These are phyloP conservation scores for Raphidocelis subcapitata DNA, from an alignment of 139 green algal genomes.

Conservation along the genomic window DNA sequence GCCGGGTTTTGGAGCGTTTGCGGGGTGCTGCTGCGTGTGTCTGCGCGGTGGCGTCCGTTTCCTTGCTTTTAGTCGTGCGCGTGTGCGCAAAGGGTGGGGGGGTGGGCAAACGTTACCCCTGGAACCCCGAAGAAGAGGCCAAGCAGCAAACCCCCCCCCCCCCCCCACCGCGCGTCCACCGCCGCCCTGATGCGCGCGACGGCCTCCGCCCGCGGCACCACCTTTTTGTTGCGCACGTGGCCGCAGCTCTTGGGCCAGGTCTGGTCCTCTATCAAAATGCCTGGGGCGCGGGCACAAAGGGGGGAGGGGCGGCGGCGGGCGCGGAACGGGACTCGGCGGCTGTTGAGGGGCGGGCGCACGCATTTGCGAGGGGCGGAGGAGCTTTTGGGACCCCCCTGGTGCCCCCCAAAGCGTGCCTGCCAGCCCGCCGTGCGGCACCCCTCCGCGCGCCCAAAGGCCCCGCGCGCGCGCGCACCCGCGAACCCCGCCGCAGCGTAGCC, in stretches of 20 bases:
- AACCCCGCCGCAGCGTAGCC: conserved; percentile 79
- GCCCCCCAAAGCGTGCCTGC: not conserved
- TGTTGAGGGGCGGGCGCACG: not conserved
- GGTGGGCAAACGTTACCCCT: not conserved
- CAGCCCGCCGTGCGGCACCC: not conserved
- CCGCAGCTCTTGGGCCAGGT: conserved; percentile 91
- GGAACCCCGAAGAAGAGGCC: not conserved
- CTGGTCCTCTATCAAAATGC: conserved; percentile 97
- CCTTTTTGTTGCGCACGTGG: conserved; percentile 83
- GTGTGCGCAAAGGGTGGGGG: not conserved
- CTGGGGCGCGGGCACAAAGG: conserved; percentile 7
- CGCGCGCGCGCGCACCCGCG: conserved; percentile 41
- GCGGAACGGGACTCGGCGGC: not conserved
- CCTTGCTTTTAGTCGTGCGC: no score
- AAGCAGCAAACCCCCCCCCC: not conserved
- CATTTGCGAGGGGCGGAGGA: not conserved
- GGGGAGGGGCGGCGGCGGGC: not conserved
- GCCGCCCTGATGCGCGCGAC: conserved; percentile 77
- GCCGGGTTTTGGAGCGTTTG: no score
- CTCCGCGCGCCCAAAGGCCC: no score
- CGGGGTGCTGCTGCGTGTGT: no score
- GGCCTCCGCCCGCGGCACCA: conserved; percentile 84
- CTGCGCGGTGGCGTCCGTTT: no score
- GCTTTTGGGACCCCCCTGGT: not conserved
- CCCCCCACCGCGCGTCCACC: conserved; percentile 65